phyloP scores from a whole-genome alignment of 257 asterid species.

The Primulina huaijiensis region DNA sequence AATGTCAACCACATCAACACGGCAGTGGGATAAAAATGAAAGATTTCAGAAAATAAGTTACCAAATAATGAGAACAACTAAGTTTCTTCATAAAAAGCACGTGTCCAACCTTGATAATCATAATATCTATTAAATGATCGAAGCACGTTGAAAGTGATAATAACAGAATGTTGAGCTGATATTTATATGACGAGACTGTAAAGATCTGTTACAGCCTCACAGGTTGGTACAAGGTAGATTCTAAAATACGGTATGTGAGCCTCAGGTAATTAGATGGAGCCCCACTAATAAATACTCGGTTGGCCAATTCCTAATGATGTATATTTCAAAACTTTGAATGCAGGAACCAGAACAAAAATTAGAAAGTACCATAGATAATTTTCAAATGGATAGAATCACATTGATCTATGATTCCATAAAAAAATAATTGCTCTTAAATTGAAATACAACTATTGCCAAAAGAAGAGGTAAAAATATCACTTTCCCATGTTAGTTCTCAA shows the following conservation, averaged over 20 bases:
- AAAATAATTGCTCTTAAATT: constrained; percentile 10
- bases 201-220: constrained; percentile 12
- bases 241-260: not conserved
- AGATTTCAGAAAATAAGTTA: constrained; percentile 15
- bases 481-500: not conserved
- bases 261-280: too few relatives aligned
- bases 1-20: constrained; percentile 12
- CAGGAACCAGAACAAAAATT: constrained; percentile 3
- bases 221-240: constrained; percentile 9
- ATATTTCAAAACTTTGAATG: not conserved
- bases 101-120: constrained; percentile 1
- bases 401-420: constrained; percentile 9
- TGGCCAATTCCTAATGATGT: constrained; percentile 10
- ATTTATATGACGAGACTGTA: not conserved
- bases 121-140: not conserved
- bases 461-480: not conserved
- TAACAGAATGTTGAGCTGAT: not conserved
- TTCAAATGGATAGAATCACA: constrained; percentile 10
- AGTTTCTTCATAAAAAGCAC: constrained; percentile 12
- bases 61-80: not conserved
- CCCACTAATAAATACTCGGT: not conserved
- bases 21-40: constrained; percentile 7
- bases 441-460: not conserved
- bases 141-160: not conserved
- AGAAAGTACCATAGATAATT: constrained; percentile 8